A percentile compares a stretch with the other conserved stretches of the same genome.
Conservation (phyloP, 352 stramenopile genomes). For the Pythium apleroticum region DNA sequence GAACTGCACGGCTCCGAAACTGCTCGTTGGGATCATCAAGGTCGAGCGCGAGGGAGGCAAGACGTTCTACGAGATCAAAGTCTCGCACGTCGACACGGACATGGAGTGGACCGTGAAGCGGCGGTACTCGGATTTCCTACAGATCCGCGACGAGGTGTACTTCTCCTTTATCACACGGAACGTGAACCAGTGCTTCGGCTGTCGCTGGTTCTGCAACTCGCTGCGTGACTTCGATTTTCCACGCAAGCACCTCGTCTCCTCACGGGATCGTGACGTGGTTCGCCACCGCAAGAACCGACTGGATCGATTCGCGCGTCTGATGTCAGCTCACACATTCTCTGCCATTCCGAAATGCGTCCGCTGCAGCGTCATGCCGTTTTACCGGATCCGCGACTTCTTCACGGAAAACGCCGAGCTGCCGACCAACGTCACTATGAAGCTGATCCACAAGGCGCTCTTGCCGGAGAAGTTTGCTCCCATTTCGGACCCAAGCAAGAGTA, state of each 20-base stretch:
- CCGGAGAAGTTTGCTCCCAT: conserved; percentile 60
- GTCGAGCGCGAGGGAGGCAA: conserved; percentile 22
- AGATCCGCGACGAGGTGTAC: conserved; percentile 50
- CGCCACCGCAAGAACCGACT: conserved; percentile 46
- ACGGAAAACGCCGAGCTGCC: conserved; percentile 31
- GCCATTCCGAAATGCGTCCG: conserved; percentile 66
- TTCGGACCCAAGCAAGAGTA: conserved; percentile 68
- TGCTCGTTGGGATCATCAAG: conserved; percentile 45
- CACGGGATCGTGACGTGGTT: conserved; percentile 43
- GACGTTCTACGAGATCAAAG: conserved; percentile 50
- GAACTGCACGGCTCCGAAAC: conserved; percentile 46
- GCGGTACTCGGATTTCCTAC: conserved; percentile 72
- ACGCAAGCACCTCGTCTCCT: conserved; percentile 55
- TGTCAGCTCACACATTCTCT: conserved; percentile 75
- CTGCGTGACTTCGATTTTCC: conserved; percentile 62
- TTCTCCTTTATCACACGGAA: conserved; percentile 42
- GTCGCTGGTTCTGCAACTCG: conserved; percentile 67
- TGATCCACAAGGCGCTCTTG: conserved; percentile 35
- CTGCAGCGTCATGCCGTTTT: conserved; percentile 60
- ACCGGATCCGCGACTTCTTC: conserved; percentile 70
- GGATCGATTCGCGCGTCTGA: conserved; percentile 53
- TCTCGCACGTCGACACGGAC: conserved; percentile 37
- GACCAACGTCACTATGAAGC: conserved; percentile 25
- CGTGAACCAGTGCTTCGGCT: conserved; percentile 70
- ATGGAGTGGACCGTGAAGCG: conserved; percentile 63